Evolutionary conservation across 495 filamentous ascomycete species (phyloP).

Genomic region (Penicillium paxilli): DNA sequence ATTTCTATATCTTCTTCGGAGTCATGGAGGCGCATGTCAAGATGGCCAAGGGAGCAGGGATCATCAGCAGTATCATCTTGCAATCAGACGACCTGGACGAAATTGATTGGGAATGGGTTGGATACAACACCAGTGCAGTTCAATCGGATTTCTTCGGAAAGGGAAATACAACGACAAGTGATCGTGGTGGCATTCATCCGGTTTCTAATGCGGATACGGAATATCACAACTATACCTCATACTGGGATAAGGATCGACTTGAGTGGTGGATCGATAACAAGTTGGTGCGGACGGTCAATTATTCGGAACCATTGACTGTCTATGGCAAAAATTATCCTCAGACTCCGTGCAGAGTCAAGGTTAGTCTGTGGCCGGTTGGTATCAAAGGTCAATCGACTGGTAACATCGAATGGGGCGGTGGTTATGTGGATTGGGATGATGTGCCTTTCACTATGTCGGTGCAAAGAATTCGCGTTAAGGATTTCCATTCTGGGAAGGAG

Average conservation of each 20-base stretch:
- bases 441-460: slow-evolving; percentile 69
- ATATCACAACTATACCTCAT: slow-evolving; percentile 76
- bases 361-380: slow-evolving; percentile 27
- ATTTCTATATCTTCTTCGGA: slow-evolving; percentile 78
- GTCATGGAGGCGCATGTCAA: slow-evolving; percentile 65
- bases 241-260: slow-evolving; percentile 74
- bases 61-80: slow-evolving; percentile 77
- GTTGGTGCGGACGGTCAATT: slow-evolving; percentile 63
- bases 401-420: slow-evolving; percentile 69
- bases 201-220: slow-evolving; percentile 56
- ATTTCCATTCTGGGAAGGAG: slow-evolving; percentile 33
- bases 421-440: slow-evolving; percentile 58
- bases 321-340: slow-evolving; percentile 72
- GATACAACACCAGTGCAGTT: slow-evolving; percentile 52
- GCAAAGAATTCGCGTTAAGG: slow-evolving; percentile 33
- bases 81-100: slow-evolving; percentile 84
- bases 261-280: slow-evolving; percentile 75
- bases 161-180: slow-evolving; percentile 69
- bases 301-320: slow-evolving; percentile 21
- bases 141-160: slow-evolving; percentile 90
- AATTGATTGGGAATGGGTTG: slow-evolving; percentile 72
- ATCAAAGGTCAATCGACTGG: slow-evolving; percentile 50
- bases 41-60: slow-evolving; percentile 64
- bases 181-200: slow-evolving; percentile 50
- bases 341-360: slow-evolving; percentile 53